Base-by-base conservation (phyloP, 106 monocot species). In the Apostasia shenzhenica region DNA sequence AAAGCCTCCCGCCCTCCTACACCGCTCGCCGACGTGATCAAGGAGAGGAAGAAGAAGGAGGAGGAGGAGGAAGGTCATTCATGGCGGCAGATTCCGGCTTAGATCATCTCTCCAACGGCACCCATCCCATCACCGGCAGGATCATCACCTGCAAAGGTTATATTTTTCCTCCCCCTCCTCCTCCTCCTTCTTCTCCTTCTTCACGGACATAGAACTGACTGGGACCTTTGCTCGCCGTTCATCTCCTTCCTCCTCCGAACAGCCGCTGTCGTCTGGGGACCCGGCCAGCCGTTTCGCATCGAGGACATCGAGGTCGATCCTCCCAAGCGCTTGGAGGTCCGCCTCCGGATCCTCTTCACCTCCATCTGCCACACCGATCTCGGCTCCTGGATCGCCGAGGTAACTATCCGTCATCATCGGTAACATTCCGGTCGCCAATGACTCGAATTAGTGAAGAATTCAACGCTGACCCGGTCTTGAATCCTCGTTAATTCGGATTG, bases 301-400 rank as follows among this genome's bases (percentile, higher is more conserved):
- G 70, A 91, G 64, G 90, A 91, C 8, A 81, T 91, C 69, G 48
- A 77, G 46, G 90, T 91, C 4, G 81, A 83, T 37, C 83, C 86
- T 7, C 90, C 90, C 0, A 67, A 74, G 55, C 45, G n/a, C 45
- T 59, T 81, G 83, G 90, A 91, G 71, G 90, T 91, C 49, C 90
- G 90, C 1, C 7, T 91, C 14, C 81, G 65, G 78, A 74, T 91
- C 59, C 72, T 84, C 68, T 86, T 80, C 78, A 83, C 86, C 55
- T 83, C 90, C 66, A 90, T 90, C 67, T 90, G 90, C 76, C 90
- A 90, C 75, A 90, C 80, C 38, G 90, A 90, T 57, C 90, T 90
- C 71, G 71, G 71, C 61, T 74, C 73, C 38, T 90, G 90, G 90
- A 75, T 75, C 37, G 90, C 81, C 54, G 72, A 83, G 70, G 88